Conservation (phyloP, 331 rosid genomes). For the Prunus yedoensis region DNA sequence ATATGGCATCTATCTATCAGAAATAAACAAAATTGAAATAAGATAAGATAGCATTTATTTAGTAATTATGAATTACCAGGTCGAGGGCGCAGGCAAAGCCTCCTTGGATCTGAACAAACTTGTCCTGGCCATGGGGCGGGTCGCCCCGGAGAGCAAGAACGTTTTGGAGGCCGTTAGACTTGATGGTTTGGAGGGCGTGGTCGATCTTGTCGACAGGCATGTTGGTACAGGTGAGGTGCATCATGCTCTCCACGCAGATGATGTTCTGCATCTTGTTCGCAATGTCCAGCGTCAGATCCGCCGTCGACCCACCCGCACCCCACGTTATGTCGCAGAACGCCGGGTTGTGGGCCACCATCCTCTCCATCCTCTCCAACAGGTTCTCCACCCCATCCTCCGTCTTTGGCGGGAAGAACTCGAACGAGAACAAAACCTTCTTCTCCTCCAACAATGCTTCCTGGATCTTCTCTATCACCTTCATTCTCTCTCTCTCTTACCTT, state of each 20-base stretch:
- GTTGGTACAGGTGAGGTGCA: conserved; percentile 97
- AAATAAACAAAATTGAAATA: too few relatives aligned
- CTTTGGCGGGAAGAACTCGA: conserved; percentile 92
- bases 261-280: conserved; percentile 90
- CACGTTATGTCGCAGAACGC: conserved; percentile 95
- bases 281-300: conserved; percentile 85
- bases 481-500: not conserved
- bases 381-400: conserved; percentile 94
- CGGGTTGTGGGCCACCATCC: conserved; percentile 93
- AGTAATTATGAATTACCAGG: conserved; percentile 34
- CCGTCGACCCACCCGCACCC: conserved; percentile 98
- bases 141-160: conserved; percentile 97
- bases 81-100: conserved; percentile 97
- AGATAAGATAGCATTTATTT: too few relatives aligned
- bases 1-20: too few relatives aligned
- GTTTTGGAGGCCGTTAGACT: conserved; percentile 86
- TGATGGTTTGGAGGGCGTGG: conserved; percentile 79
- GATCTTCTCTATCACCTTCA: conserved; percentile 92
- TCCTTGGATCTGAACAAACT: conserved; percentile 81
- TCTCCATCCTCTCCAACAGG: conserved; percentile 89
- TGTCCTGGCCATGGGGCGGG: conserved; percentile 98
- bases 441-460: conserved; percentile 32
- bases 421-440: conserved; percentile 69
- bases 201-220: conserved; percentile 96
- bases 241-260: conserved; percentile 89